Base-by-base conservation (phyloP, 2,329 filamentous ascomycete species). In the Pyrenophora seminiperda region DNA sequence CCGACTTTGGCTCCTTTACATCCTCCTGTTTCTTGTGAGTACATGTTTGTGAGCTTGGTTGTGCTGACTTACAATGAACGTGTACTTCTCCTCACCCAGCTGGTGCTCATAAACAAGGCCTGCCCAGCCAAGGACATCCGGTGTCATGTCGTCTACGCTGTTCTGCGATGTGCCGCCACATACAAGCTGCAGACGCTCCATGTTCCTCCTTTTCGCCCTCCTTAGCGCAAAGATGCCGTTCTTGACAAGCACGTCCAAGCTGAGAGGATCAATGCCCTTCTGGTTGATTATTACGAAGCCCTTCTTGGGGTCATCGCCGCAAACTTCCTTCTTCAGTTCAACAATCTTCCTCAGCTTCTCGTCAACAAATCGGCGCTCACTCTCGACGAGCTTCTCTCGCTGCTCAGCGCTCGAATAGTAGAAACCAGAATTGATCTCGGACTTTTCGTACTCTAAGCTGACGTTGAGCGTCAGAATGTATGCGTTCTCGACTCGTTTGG, bases 251-350 rank as follows among this genome's bases (percentile, higher is more conserved):
- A 99, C 91, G 67, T 99, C 94, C 61, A 99, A 82, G 45, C 92
- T 97, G 55, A 99, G 81, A 17, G 94, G 94, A 73, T 99, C 94
- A 64, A 99, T 99, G 56, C 94, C 94, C 83, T 99, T 99, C 77
- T 99, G 94, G 81, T 99, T 99, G 76, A 99, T 90, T 68, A 99
- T 87, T 60, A 97, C 94, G 72, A 99, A 99, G 67, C 89, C 88
- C 82, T 97, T 97, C 78, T 90, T 94, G 7, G 87, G 85, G 67
- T 97, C 94, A 64, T 86, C 88, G 22, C 93, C 94, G 75, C 94
- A 99, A 11, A 97, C 91, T 75, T 96, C 86, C 80, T 97, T 96
- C 85, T 99, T 99, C 59, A 99, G 80, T 63, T 97, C 93, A 10
- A 99, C 90, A 73, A 99, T 97, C 81, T 96, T 97, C 76, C 91